Percentiles rank a stretch among this genome's conserved stretches.
Conservation (phyloP, 805 yeast species). For the Saturnispora saitoi region DNA sequence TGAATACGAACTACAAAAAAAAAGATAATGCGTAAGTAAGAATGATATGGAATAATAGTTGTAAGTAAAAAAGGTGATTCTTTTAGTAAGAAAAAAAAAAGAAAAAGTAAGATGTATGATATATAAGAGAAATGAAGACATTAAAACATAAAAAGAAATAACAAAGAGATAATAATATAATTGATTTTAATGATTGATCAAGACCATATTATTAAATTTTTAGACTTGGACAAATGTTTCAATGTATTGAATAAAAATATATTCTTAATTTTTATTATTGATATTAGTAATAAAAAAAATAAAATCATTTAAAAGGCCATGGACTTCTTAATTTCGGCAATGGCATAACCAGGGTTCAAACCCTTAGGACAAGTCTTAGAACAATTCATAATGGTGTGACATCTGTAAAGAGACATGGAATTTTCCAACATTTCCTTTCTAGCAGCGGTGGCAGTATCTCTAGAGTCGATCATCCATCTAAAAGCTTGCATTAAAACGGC, state of each 20-base stretch:
- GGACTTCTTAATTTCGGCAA: slow-evolving; percentile 92
- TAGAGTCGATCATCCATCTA: slow-evolving; percentile 96
- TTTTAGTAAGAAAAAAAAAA: not conserved
- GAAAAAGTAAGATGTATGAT: not conserved
- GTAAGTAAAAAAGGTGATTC: not conserved
- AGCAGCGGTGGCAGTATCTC: slow-evolving; percentile 78
- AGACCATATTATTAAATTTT: not conserved
- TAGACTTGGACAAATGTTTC: not conserved
- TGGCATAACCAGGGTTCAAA: slow-evolving; percentile 94
- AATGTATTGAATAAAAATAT: not conserved
- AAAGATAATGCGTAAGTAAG: not conserved
- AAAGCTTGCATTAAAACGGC: slow-evolving; percentile 98
- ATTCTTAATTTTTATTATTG: not conserved
- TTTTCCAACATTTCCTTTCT: slow-evolving; percentile 91
- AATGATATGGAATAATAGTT: not conserved
- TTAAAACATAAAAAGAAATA: not conserved
- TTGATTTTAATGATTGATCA: not conserved
- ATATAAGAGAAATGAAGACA: slow-evolving; percentile 1
- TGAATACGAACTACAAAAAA: too few relatives aligned
- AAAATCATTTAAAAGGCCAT: slow-evolving; percentile 59
- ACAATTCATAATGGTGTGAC: slow-evolving; percentile 99
- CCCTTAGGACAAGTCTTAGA: slow-evolving; percentile 98
- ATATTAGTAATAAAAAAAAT: slow-evolving; percentile 10
- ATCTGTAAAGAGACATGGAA: slow-evolving; percentile 95
- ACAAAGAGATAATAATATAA: not conserved